phyloP scores from a whole-genome alignment of 495 filamentous ascomycete genomes.

The Ramalina peruviana region DNA sequence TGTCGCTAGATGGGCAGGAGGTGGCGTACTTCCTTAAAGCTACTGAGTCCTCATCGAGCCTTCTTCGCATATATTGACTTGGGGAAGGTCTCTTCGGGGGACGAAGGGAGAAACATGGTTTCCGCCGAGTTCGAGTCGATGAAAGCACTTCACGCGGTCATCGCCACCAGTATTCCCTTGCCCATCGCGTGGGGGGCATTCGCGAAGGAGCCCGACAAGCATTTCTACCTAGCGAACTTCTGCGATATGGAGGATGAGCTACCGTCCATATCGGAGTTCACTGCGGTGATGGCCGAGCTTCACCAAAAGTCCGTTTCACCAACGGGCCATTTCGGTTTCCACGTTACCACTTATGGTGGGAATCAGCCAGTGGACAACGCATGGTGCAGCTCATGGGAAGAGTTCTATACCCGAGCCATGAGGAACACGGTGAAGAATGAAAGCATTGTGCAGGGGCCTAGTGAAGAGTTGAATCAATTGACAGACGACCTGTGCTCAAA shows the following conservation, averaged over 20 bases:
- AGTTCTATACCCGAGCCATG: conserved; percentile 25
- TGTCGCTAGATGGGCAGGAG: no score
- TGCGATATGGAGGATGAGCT: conserved; percentile 11
- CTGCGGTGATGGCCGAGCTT: neutral
- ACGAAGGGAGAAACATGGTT: conserved; percentile 11
- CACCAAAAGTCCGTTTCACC: conserved; percentile 20
- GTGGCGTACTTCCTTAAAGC: neutral
- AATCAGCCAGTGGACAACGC: conserved; percentile 22
- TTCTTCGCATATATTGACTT: no score
- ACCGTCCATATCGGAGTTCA: neutral
- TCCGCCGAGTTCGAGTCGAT: conserved; percentile 15
- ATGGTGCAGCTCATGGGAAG: conserved; percentile 24
- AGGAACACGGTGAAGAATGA: conserved; percentile 17
- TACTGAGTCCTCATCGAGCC: no score
- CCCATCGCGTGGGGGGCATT: conserved; percentile 17
- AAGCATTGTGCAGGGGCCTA: conserved; percentile 17
- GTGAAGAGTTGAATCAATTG: conserved; percentile 17
- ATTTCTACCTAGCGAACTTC: conserved; percentile 15
- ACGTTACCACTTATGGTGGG: conserved; percentile 29
- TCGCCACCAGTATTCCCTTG: conserved; percentile 7
- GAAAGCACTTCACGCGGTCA: conserved; percentile 3
- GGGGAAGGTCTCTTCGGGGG: conserved; percentile 2
- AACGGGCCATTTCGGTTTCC: conserved; percentile 37
- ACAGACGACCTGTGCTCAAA: conserved; percentile 15
- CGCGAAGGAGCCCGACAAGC: conserved; percentile 7